Base-by-base conservation (phyloP, 305 asterid genomes). In the Fraxinus latifolia region DNA sequence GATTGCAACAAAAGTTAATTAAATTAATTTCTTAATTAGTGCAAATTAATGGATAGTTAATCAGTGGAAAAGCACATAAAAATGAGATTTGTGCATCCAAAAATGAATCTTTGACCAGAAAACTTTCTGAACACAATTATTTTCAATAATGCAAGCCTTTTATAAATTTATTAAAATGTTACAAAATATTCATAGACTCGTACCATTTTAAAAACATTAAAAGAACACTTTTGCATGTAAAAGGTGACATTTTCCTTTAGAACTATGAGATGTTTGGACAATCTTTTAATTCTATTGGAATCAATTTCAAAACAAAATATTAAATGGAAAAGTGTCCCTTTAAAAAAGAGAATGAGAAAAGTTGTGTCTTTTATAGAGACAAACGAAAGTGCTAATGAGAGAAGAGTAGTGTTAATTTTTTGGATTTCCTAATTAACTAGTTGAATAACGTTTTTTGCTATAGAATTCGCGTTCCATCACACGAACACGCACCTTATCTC, bases 91-190 rank as follows among this genome's bases (percentile, higher is more conserved):
- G 31, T n/a, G 72, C 70, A 55, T 77, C 77, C 27, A 65, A 21
- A 39, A 42, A 60, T 62, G 81, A 74, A 85, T 83, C 85, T 83
- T 83, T 83, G 89, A 83, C 84, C 83, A 67, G 12, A 81, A 78
- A 82, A 65, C 81, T 77, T 78, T 55, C 29, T 1, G 37, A 78
- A 27, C n/a, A 8, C 47, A 11, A 67, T 81, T 58, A 37, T 76
- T 72, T 65, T 15, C 44, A 77, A 58, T 77, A 58, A 77, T 77
- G 19, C 74, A 55, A 78, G 29, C 50, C 47, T 34, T 77, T 75
- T 21, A 15, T 33, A 39, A 7, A 29, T 58, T 53, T 25, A n/a
- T 39, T 39, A 27, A 65, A 77, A 77, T 77, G 71, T 77, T 53
- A 77, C 47, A 0, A 53, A 77, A 55, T 29, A 32, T 7, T 60